A percentile compares a stretch with the other conserved stretches of the same genome.
Conservation (phyloP, 768 basidiomycete species). For the Lactifluus volemus region DNA sequence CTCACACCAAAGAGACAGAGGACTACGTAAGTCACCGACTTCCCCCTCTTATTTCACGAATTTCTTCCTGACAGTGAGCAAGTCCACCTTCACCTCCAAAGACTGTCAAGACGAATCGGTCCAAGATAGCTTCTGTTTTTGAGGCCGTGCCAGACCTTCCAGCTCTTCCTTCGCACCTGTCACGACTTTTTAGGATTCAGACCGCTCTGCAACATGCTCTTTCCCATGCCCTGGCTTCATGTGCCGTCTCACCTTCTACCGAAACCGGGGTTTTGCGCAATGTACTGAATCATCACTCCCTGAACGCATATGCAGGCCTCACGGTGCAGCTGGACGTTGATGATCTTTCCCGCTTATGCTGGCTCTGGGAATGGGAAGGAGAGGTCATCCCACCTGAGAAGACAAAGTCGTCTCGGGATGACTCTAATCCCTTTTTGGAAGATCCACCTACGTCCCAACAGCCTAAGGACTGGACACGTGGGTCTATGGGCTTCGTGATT, state of each 20-base stretch:
- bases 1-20: conserved; percentile 66
- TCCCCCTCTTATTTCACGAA: not conserved
- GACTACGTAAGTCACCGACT: conserved; percentile 34
- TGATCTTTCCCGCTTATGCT: conserved; percentile 69
- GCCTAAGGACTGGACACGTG: conserved; percentile 65
- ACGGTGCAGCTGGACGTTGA: conserved; percentile 54
- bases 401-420: conserved; percentile 17
- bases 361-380: conserved; percentile 87
- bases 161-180: conserved; percentile 47
- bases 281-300: conserved; percentile 69
- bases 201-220: conserved; percentile 72
- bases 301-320: conserved; percentile 60
- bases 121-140: conserved; percentile 1
- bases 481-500: conserved; percentile 71
- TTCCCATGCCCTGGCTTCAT: conserved; percentile 78
- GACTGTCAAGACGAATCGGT: conserved; percentile 31
- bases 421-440: conserved; percentile 24
- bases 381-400: conserved; percentile 29
- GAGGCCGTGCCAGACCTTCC: conserved; percentile 20
- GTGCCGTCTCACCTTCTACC: conserved; percentile 64
- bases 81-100: conserved; percentile 52
- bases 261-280: conserved; percentile 71
- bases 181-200: conserved; percentile 55
- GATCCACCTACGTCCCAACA: conserved; percentile 23
- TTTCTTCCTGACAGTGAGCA: conserved; percentile 1